A percentile compares a stretch with the other conserved stretches of the same genome.
These are phyloP conservation scores for Haplosporangium sp. DNA, from an alignment of 371 early-diverging fungal genomes.

Conservation along the genomic window DNA sequence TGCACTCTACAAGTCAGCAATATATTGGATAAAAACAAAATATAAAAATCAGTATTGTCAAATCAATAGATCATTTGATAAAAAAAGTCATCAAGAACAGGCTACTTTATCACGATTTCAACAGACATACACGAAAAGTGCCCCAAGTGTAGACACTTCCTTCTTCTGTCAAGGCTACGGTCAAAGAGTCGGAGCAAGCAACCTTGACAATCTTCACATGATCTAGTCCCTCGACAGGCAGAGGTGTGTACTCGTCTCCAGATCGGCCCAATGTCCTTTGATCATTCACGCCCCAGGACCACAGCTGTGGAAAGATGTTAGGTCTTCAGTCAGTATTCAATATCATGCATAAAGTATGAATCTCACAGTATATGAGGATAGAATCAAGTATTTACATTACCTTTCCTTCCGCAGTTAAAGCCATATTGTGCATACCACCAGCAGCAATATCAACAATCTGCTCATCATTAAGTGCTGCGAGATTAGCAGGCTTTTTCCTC, in stretches of 20 bases:
- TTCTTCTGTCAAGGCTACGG: constrained; percentile 87
- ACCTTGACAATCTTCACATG: constrained; percentile 83
- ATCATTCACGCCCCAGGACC: constrained; percentile 99
- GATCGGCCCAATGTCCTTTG: constrained; percentile 94
- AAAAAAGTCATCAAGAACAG: not conserved
- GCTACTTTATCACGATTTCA: not conserved
- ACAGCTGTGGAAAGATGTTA: constrained; percentile 59
- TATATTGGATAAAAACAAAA: not conserved
- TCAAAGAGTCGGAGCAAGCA: constrained; percentile 93
- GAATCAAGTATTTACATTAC: constrained; percentile 34
- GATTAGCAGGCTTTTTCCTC: constrained; percentile 79
- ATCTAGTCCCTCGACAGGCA: constrained; percentile 75
- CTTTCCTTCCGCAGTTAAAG: constrained; percentile 80
- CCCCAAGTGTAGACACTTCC: constrained; percentile 97
- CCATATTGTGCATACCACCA: constrained; percentile 93
- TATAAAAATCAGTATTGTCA: not conserved
- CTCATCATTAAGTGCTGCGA: constrained; percentile 71
- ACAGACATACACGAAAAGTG: constrained; percentile 81
- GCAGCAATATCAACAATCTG: constrained; percentile 83
- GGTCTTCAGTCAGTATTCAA: not conserved
- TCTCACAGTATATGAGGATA: not conserved
- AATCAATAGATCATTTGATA: not conserved
- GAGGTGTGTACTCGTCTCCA: constrained; percentile 75
- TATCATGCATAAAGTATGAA: not conserved
- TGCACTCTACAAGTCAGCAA: constrained; percentile 26